phyloP scores from a whole-genome alignment of 2,329 filamentous ascomycete genomes.

The Aspergillus carbonarius region DNA sequence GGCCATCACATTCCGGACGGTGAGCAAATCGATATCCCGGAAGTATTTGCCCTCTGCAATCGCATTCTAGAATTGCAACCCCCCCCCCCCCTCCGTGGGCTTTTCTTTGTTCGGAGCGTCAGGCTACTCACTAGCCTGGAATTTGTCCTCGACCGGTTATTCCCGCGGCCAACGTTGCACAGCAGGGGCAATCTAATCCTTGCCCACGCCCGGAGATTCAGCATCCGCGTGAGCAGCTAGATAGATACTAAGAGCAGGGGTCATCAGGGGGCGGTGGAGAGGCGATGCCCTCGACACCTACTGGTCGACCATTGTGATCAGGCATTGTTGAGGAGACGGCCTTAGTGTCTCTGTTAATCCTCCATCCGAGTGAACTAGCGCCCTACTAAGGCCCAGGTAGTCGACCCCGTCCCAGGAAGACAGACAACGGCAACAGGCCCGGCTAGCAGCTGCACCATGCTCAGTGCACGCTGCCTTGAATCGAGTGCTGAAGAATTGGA shows the following conservation, averaged over 20 bases:
- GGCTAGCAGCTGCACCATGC: neutral
- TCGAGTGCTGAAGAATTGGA: constrained; percentile 2
- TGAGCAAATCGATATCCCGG: neutral
- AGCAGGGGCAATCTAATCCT: neutral
- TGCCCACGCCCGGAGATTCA: neutral
- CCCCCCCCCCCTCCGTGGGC: neutral
- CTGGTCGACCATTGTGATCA: neutral
- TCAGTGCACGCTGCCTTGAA: neutral
- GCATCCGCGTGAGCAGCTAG: neutral
- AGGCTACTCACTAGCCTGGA: neutral
- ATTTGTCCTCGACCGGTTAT: constrained; percentile 1
- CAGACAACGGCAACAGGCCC: neutral
- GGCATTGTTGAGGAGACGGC: neutral
- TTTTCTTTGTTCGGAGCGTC: neutral
- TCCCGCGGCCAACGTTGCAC: constrained; percentile 3
- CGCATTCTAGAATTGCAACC: neutral
- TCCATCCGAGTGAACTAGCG: neutral
- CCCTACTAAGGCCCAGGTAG: neutral
- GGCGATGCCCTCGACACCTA: neutral
- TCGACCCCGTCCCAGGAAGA: neutral
- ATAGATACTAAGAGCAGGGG: neutral
- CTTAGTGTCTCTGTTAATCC: neutral
- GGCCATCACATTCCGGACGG: neutral
- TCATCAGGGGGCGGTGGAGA: neutral
- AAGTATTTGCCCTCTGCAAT: neutral